Evolutionary conservation across 176 grass and related monocot genomes (phyloP), one percentile per base, ranked within the genome.

Genomic region (Hordeum marinum): DNA sequence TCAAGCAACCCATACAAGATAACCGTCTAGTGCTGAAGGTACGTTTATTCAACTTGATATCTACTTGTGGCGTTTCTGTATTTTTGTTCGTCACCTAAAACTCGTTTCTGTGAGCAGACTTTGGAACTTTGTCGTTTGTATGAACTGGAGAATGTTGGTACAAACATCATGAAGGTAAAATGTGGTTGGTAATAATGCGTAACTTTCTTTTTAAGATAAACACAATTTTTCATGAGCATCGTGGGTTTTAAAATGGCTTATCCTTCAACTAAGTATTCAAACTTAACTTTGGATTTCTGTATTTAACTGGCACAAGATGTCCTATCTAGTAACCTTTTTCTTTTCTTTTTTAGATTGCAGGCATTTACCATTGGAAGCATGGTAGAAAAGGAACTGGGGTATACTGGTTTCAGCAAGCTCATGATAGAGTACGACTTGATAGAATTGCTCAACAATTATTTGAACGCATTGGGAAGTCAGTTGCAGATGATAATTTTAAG

Each of bases 401-500:
- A 82, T 95, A 98, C 78, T 98, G 96, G 96, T 95, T 98, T 79
- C 93, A 98, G 79, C 91, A 95, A 91, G 88, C 96, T 75, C 77
- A 58, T 73, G 96, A 98, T 74, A 92, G 89, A 94, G 77, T 82
- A 78, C 57, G 87, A 9, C 91, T 98, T 27, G 89, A 91, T 87
- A 94, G 83, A 90, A 98, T 98, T 85, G 93, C 96, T 83, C 93
- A 95, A 85, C 89, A 94, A 24, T 83, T 98, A 7, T 98, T 98
- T 23, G 91, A 98, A 84, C 82, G 23, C 75, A 92, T 98, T 89
- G 93, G 96, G 48, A 92, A 91, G 73, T 94, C 93, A 10, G 70
- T 98, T 4, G 90, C 96, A 90, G 91, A 95, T 87, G 91, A 95
- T 75, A 94, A 88, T 85, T 98, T 98, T 78, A 90, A 98, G 96